Evolutionary conservation across 495 filamentous ascomycete genomes (phyloP), one percentile per base, ranked within the genome.

Genomic region (Letharia lupina): DNA sequence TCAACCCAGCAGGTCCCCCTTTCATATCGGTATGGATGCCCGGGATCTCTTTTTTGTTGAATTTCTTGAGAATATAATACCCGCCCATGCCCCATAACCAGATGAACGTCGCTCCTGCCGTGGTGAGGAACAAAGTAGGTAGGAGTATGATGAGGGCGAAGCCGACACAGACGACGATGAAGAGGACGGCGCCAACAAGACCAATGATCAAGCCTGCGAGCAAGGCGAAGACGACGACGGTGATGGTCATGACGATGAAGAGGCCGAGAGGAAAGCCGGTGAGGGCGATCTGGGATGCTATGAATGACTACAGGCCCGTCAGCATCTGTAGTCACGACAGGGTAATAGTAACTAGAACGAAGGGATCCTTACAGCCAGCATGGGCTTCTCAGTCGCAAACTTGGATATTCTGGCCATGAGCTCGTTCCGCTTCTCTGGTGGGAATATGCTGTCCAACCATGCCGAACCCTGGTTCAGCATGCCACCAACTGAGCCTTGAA

Each of bases 31-130:
- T 67, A 48, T 73, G 71, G 0, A 73, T 73, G 8, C 71, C 71
- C 7, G 71, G 71, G 20, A 73, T 73, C 28, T 70, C 67, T 45
- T 73, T 73, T 62, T 73, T 40, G 52, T 73, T 73, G 63, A 80
- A 73, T 78, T 79, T 83, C 66, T 82, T 83, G 42, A 81, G 73
- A 52, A 82, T 75, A 68, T 84, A 73, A 67, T 83, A 89, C 40
- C 76, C 78, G 61, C 76, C 81, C 31, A 86, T 75, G 13, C 77
- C 85, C 83, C 85, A 88, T 4, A 83, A 74, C 86, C 87, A 91
- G 63, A 87, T 67, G 61, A 83, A 80, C 2, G 82, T 74, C 13
- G 81, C 86, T 37, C 81, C 70, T 63, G 77, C 73, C 23, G 78
- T 80, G 7, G 84, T 88, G 40, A 86, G 64, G 75, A 86, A 83